Evolutionary conservation across 1,284 basidiomycete genomes (phyloP).

Genomic region (Rhodotorula glutinis): DNA sequence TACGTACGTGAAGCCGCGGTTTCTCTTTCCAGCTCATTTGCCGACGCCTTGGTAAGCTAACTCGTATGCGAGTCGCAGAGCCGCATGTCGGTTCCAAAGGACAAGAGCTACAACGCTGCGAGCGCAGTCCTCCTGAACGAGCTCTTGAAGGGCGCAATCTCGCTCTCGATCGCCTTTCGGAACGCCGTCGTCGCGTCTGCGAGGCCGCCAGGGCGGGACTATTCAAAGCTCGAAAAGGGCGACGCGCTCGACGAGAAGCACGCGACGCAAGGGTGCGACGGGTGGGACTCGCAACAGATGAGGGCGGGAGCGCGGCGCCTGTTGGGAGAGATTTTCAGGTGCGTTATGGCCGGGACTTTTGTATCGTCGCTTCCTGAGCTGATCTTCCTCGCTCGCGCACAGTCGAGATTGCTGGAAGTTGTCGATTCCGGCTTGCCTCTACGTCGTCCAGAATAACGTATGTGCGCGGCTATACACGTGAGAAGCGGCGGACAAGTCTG

Average conservation of each 20-base stretch:
- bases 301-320: slow-evolving; percentile 9
- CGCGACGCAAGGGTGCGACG: neutral
- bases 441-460: slow-evolving; percentile 87
- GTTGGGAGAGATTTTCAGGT: slow-evolving; percentile 38
- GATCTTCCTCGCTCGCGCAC: slow-evolving; percentile 46
- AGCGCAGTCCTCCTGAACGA: slow-evolving; percentile 90
- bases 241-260: neutral
- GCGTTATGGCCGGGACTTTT: no score
- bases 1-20: slow-evolving; percentile 51
- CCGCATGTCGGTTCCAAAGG: slow-evolving; percentile 43
- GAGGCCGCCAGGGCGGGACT: neutral
- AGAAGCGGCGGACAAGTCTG: neutral
- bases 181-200: slow-evolving; percentile 31
- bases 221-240: slow-evolving; percentile 12
- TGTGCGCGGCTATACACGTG: neutral
- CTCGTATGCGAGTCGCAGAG: slow-evolving; percentile 40
- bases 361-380: neutral
- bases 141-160: slow-evolving; percentile 84
- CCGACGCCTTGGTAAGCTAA: no score
- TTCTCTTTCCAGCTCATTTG: neutral
- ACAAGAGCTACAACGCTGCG: slow-evolving; percentile 73
- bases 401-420: slow-evolving; percentile 93
- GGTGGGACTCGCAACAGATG: neutral
- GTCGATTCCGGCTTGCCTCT: slow-evolving; percentile 91
- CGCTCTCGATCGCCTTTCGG: slow-evolving; percentile 63